Conservation (phyloP, 176 grass and related monocot genomes). For the sorghum (Sorghum bicolor) region DNA sequence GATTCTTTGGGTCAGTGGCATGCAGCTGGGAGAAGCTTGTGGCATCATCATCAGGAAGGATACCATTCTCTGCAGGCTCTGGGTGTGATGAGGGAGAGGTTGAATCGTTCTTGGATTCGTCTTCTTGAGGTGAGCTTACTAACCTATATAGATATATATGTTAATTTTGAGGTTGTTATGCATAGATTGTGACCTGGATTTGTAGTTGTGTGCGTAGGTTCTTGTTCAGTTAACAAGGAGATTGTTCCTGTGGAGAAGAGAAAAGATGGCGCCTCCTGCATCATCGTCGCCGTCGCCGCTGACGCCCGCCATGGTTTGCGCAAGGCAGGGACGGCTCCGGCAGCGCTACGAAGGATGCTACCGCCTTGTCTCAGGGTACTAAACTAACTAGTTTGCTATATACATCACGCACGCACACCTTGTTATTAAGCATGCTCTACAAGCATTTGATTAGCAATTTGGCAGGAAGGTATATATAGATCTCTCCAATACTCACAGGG, state of each 20-base stretch:
- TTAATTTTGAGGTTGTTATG: not conserved
- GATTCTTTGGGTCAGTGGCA: slow-evolving; percentile 38
- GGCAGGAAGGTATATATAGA: not conserved
- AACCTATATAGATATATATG: not conserved
- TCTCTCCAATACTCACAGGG: not conserved
- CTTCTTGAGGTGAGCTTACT: slow-evolving; percentile 12
- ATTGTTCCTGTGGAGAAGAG: not conserved
- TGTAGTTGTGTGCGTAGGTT: slow-evolving; percentile 25
- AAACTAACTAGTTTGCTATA: not conserved
- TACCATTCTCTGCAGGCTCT: not conserved
- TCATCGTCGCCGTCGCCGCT: not conserved
- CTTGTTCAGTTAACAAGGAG: slow-evolving; percentile 18
- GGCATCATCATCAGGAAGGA: slow-evolving; percentile 1
- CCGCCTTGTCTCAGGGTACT: slow-evolving; percentile 64
- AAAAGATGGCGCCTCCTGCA: slow-evolving; percentile 17
- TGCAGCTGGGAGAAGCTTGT: slow-evolving; percentile 36
- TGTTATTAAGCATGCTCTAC: not conserved
- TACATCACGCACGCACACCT: not conserved
- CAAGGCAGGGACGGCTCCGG: slow-evolving; percentile 43
- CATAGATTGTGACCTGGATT: slow-evolving; percentile 10
- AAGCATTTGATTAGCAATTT: not conserved
- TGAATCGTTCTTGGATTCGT: slow-evolving; percentile 43
- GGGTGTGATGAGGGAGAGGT: slow-evolving; percentile 18
- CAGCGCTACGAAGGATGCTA: slow-evolving; percentile 61
- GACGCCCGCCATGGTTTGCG: slow-evolving; percentile 11